A percentile compares a stretch with the other conserved stretches of the same genome.
These are phyloP conservation scores for Cyclotella choctawhatcheeana DNA, from an alignment of 108 stramenopile genomes.

Conservation along the genomic window DNA sequence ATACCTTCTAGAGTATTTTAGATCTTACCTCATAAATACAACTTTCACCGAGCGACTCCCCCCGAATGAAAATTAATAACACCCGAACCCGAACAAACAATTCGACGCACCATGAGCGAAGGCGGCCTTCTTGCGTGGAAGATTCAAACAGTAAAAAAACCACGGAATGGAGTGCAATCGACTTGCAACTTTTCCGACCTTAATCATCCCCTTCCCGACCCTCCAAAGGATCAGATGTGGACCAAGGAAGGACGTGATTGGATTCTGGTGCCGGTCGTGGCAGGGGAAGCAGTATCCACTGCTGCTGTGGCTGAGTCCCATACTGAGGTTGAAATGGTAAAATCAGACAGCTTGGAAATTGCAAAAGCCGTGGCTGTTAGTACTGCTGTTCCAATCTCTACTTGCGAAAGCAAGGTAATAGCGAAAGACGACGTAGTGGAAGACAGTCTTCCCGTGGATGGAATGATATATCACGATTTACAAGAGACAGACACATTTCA, in stretches of 20 bases:
- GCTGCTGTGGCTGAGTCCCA: background rate
- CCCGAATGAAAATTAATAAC: too few relatives aligned
- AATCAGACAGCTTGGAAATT: background rate
- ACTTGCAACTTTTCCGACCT: conserved; percentile 47
- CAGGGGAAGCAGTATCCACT: conserved; percentile 19
- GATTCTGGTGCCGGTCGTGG: conserved; percentile 47
- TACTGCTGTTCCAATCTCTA: conserved; percentile 4
- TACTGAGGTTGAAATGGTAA: conserved; percentile 8
- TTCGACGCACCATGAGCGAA: conserved; percentile 39
- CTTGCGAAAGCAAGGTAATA: background rate
- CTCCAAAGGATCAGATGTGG: conserved; percentile 63
- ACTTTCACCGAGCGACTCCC: too few relatives aligned
- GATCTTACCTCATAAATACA: too few relatives aligned
- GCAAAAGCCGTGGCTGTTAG: background rate
- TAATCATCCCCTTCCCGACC: conserved; percentile 48
- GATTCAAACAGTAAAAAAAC: conserved; percentile 47
- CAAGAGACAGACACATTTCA: conserved; percentile 62
- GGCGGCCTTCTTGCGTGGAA: conserved; percentile 66
- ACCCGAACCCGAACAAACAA: background rate
- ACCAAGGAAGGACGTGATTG: conserved; percentile 56
- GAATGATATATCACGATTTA: conserved; percentile 44
- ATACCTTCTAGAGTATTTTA: too few relatives aligned
- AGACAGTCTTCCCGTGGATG: too few relatives aligned
- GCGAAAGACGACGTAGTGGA: background rate
- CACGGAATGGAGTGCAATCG: conserved; percentile 37